These are phyloP conservation scores for Aspergillus clavatus DNA, from an alignment of 2,329 filamentous ascomycete species.

Conservation along the genomic window DNA sequence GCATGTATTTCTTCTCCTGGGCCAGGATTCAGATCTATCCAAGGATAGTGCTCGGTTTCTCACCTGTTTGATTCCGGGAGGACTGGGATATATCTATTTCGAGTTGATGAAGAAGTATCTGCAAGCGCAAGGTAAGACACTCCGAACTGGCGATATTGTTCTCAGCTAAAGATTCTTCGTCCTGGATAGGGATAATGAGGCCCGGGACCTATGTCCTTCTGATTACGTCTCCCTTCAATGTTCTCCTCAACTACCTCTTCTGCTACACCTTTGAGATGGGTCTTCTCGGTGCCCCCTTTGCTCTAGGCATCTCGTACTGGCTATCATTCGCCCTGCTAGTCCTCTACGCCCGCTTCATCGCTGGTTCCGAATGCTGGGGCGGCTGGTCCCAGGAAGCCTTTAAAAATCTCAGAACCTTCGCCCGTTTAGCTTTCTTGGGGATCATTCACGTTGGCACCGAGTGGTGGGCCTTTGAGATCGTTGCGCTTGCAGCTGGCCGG, in stretches of 20 bases:
- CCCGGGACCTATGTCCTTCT: conserved; percentile 60
- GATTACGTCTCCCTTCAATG: conserved; percentile 58
- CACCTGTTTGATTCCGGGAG: conserved; percentile 69
- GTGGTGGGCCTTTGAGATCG: conserved; percentile 94
- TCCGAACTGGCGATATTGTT: not conserved
- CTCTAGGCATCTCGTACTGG: conserved; percentile 84
- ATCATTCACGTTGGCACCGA: conserved; percentile 82
- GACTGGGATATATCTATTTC: conserved; percentile 82
- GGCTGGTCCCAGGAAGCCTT: conserved; percentile 63
- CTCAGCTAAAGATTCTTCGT: not conserved
- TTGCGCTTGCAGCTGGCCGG: conserved; percentile 73
- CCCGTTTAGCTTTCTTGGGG: conserved; percentile 68
- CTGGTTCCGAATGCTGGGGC: conserved; percentile 73
- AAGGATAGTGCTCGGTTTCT: conserved; percentile 69
- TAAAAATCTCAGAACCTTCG: conserved; percentile 65
- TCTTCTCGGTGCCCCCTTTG: conserved; percentile 72
- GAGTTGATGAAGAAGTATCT: conserved; percentile 65
- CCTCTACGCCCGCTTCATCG: conserved; percentile 65
- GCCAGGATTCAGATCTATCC: conserved; percentile 74
- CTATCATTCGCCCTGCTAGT: conserved; percentile 71
- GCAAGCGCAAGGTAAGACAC: conserved; percentile 51
- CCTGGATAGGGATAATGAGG: conserved; percentile 57
- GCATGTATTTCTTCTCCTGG: conserved; percentile 66
- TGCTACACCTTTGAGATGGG: conserved; percentile 67
- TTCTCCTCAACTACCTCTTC: conserved; percentile 60